A percentile compares a stretch with the other conserved stretches of the same genome.
Evolutionary conservation across 371 early-diverging fungal species (phyloP).

Genomic region (Lichtheimia hyalospora): DNA sequence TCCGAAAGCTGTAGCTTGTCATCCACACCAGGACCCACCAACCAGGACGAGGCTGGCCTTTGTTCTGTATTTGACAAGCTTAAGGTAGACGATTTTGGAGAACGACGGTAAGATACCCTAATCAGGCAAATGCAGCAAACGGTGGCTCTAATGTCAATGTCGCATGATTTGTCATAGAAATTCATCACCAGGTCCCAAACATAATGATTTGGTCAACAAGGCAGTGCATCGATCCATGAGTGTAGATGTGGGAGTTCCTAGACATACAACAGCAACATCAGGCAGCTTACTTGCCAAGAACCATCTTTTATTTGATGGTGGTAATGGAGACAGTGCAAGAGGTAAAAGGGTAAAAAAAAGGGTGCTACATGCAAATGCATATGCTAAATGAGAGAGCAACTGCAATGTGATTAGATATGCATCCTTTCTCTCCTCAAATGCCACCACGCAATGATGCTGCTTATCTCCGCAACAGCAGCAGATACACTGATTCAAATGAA

Average conservation of each 20-base stretch:
- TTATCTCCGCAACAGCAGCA: constrained; percentile 6
- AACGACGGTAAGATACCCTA: constrained; percentile 8
- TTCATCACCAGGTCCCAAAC: constrained; percentile 5
- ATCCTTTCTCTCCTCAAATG: constrained; percentile 2
- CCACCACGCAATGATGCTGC: constrained; percentile 3
- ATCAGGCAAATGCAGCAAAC: background rate
- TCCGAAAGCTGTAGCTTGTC: background rate
- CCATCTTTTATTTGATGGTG: background rate
- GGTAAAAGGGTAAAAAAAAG: background rate
- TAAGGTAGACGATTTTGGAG: constrained; percentile 7
- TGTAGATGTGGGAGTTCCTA: constrained; percentile 25
- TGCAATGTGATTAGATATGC: background rate
- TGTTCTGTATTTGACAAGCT: constrained; percentile 11
- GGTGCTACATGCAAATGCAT: background rate
- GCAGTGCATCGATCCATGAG: constrained; percentile 28
- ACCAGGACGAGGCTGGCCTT: constrained; percentile 7
- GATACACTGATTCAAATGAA: constrained; percentile 20
- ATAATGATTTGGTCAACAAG: constrained; percentile 14
- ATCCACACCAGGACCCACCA: background rate
- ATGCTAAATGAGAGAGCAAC: too few species aligned
- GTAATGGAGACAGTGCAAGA: background rate
- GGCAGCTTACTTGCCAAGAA: constrained; percentile 1
- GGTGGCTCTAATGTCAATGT: background rate
- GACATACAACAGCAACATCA: constrained; percentile 8
- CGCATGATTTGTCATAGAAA: constrained; percentile 6